phyloP scores from a whole-genome alignment of 225 moss, liverwort and hornwort species.

The Polytrichum commune region DNA sequence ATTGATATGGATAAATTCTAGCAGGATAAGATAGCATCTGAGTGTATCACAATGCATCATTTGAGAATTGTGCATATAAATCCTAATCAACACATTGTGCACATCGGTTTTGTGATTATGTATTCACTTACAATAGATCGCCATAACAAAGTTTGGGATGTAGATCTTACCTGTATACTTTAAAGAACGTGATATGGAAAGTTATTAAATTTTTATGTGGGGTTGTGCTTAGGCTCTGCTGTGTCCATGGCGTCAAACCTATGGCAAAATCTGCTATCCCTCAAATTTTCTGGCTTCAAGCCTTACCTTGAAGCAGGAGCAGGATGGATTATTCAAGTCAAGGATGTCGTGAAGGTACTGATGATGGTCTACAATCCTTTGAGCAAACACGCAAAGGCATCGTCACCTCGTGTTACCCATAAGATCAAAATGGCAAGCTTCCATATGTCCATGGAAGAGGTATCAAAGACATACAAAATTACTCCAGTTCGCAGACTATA shows the following conservation, averaged over 20 bases:
- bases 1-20: no score
- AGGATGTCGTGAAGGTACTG: slow-evolving; percentile 16
- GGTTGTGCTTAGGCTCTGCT: slow-evolving; percentile 9
- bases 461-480: slow-evolving; percentile 48
- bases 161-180: no score
- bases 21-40: no score
- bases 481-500: slow-evolving; percentile 37
- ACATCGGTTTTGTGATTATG: no score
- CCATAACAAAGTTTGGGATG: no score
- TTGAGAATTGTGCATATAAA: no score
- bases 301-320: slow-evolving; percentile 28
- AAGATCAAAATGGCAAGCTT: slow-evolving; percentile 31
- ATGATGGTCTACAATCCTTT: slow-evolving; percentile 24
- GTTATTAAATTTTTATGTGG: no score
- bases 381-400: slow-evolving; percentile 2
- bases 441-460: slow-evolving; percentile 48
- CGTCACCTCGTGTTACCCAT: slow-evolving; percentile 23
- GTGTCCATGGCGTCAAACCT: slow-evolving; percentile 32
- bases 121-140: no score
- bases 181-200: no score
- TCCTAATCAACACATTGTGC: no score
- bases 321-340: slow-evolving; percentile 23
- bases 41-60: no score
- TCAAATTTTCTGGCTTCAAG: slow-evolving; percentile 25
- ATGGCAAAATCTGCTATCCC: slow-evolving; percentile 23